Percentiles rank a stretch among this genome's conserved stretches.
Evolutionary conservation across 176 grass and related monocot genomes (phyloP).

Genomic region (Luzula sylvatica): DNA sequence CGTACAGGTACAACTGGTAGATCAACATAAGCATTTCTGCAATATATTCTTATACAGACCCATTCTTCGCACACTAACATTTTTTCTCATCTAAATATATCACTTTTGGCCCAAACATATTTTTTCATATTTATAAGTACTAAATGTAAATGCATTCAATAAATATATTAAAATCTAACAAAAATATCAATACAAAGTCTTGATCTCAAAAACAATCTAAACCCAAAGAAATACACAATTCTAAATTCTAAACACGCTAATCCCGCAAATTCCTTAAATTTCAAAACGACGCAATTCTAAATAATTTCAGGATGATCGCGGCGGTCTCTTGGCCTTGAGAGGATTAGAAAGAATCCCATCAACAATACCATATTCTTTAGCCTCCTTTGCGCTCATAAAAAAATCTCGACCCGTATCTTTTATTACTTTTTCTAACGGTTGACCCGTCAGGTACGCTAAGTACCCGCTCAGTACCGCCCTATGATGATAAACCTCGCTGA

Average conservation of each 20-base stretch:
- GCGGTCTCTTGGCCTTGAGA: slow-evolving; percentile 64
- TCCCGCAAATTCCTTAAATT: not conserved
- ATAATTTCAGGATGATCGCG: slow-evolving; percentile 43
- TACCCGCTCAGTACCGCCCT: slow-evolving; percentile 88
- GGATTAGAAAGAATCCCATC: slow-evolving; percentile 76
- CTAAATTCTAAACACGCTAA: not conserved
- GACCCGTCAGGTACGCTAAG: slow-evolving; percentile 73
- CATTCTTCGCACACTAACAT: no score
- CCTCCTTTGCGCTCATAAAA: slow-evolving; percentile 93
- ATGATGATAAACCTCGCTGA: slow-evolving; percentile 83
- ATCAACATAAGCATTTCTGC: no score
- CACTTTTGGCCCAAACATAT: no score
- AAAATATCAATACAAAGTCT: no score
- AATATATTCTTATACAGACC: no score
- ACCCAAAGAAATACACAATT: no score
- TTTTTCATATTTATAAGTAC: no score
- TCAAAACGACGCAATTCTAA: not conserved
- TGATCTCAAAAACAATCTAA: no score
- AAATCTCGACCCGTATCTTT: slow-evolving; percentile 78
- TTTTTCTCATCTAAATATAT: no score
- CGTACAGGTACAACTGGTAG: no score
- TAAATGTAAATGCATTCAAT: no score
- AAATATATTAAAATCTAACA: no score
- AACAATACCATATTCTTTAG: slow-evolving; percentile 82
- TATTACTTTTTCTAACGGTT: slow-evolving; percentile 78